Conservation (phyloP, 345 rosid species). For the Aquilaria sinensis region DNA sequence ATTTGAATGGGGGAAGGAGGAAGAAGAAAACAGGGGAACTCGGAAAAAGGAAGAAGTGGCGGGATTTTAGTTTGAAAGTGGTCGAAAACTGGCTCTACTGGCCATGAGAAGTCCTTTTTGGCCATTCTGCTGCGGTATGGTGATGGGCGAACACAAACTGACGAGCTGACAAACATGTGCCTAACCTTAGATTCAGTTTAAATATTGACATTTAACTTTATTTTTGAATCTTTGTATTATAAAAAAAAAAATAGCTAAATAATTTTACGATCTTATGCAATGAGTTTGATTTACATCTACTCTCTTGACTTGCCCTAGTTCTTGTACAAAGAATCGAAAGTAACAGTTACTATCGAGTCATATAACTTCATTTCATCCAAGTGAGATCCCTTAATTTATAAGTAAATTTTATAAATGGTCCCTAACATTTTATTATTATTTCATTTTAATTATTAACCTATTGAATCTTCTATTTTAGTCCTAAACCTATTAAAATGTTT, state of each 20-base stretch:
- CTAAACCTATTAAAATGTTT: too few relatives aligned
- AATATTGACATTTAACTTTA: not conserved
- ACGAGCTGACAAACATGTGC: not conserved
- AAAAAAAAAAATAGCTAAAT: not conserved
- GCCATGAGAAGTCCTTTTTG: constrained; percentile 53
- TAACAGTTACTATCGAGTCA: too few relatives aligned
- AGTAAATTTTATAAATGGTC: too few relatives aligned
- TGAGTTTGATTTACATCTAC: too few relatives aligned
- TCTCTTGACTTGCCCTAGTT: too few relatives aligned
- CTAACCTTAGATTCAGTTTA: not conserved
- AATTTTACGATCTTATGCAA: not conserved
- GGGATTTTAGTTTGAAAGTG: constrained; percentile 61
- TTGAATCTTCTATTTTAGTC: too few relatives aligned
- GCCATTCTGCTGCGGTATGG: constrained; percentile 2
- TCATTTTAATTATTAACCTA: too few relatives aligned
- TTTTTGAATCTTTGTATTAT: not conserved
- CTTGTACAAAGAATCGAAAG: too few relatives aligned
- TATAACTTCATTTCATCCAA: too few relatives aligned
- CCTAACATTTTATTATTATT: too few relatives aligned
- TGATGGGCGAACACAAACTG: not conserved
- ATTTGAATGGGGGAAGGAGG: constrained; percentile 18
- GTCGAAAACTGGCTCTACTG: constrained; percentile 31
- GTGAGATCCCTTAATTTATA: too few relatives aligned
- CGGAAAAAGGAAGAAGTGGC: constrained; percentile 26
- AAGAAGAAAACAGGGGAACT: constrained; percentile 3